A percentile compares a stretch with the other conserved stretches of the same genome.
These are phyloP conservation scores for Candida manassasensis DNA, from an alignment of 805 yeast genomes.

Conservation along the genomic window DNA sequence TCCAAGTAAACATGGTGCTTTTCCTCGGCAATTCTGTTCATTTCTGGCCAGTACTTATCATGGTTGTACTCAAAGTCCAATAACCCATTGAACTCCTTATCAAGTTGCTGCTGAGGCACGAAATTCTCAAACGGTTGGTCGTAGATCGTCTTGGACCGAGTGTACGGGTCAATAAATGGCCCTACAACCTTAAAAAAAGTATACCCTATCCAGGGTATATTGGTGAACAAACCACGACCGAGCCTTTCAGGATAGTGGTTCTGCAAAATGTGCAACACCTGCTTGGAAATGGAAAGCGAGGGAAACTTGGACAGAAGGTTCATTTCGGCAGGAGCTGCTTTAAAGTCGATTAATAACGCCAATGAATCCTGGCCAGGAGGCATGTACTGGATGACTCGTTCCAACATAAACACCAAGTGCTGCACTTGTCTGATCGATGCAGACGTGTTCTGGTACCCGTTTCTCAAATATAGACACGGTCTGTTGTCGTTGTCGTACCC, in stretches of 20 bases:
- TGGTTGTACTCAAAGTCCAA: constrained; percentile 51
- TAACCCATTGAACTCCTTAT: constrained; percentile 45
- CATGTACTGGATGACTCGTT: constrained; percentile 46
- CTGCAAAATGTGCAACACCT: constrained; percentile 48
- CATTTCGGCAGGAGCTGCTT: constrained; percentile 38
- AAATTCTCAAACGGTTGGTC: constrained; percentile 55
- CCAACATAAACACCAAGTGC: constrained; percentile 54
- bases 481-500: constrained; percentile 53
- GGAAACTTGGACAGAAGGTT: constrained; percentile 42
- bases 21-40: constrained; percentile 39
- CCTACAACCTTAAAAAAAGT: constrained; percentile 52
- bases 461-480: constrained; percentile 48
- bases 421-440: constrained; percentile 51
- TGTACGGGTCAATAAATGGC: constrained; percentile 56
- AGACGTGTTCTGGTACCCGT: constrained; percentile 53
- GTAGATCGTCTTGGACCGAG: constrained; percentile 52
- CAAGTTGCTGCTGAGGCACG: constrained; percentile 50
- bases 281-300: constrained; percentile 46
- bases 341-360: constrained; percentile 53
- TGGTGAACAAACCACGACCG: constrained; percentile 49
- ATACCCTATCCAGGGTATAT: constrained; percentile 55
- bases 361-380: constrained; percentile 57
- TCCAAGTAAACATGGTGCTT: constrained; percentile 29
- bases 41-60: constrained; percentile 49
- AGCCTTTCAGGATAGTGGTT: constrained; percentile 57